Evolutionary conservation across 768 basidiomycete genomes (phyloP).

Genomic region (Gyrodon lividus): DNA sequence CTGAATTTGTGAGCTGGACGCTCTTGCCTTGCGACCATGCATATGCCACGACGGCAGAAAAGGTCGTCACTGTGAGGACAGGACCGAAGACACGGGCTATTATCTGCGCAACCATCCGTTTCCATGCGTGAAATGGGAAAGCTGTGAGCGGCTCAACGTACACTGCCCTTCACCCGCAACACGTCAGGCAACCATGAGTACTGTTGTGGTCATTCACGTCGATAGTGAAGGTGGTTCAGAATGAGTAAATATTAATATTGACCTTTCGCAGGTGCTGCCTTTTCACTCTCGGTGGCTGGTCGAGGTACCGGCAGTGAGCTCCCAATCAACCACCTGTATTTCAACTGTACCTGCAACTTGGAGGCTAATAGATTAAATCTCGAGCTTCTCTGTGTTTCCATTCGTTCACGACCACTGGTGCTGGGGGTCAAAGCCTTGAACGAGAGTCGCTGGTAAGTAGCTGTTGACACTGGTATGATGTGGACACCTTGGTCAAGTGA

Average conservation of each 20-base stretch:
- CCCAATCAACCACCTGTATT: background rate
- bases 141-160: constrained; percentile 37
- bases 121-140: constrained; percentile 5
- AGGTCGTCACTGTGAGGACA: constrained; percentile 79
- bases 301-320: background rate
- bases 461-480: too few species aligned
- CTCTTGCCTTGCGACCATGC: constrained; percentile 54
- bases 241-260: background rate
- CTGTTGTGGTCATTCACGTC: constrained; percentile 34
- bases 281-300: constrained; percentile 44
- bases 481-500: too few species aligned
- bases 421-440: background rate
- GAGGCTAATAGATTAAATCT: constrained; percentile 14
- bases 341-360: constrained; percentile 26
- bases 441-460: too few species aligned
- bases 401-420: constrained; percentile 2
- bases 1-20: constrained; percentile 73
- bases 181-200: constrained; percentile 92
- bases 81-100: constrained; percentile 73
- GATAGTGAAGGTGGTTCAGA: background rate
- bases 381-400: constrained; percentile 24
- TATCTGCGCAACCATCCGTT: constrained; percentile 45
- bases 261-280: constrained; percentile 56
- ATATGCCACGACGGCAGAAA: constrained; percentile 62
- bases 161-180: constrained; percentile 78